Conservation (phyloP, 352 stramenopile genomes). For the Phytopythium vexans region DNA sequence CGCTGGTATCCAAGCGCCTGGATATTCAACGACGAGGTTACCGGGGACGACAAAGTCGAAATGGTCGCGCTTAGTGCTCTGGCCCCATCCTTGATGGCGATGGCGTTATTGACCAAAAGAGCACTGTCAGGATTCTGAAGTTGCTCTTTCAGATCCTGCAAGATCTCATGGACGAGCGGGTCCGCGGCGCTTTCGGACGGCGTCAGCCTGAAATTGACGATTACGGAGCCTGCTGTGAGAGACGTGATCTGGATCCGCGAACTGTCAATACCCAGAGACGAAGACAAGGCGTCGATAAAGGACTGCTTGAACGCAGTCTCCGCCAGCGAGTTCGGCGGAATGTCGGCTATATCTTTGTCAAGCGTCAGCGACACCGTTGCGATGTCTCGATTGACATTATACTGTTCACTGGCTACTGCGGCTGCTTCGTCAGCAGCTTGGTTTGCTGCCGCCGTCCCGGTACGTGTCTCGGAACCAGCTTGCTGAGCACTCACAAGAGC, state of each 20-base stretch:
- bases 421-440: slow-evolving; percentile 19
- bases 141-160: slow-evolving; percentile 41
- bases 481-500: background rate
- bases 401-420: slow-evolving; percentile 22
- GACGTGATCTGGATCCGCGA: slow-evolving; percentile 50
- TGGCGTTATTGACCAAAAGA: slow-evolving; percentile 22
- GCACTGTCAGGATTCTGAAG: slow-evolving; percentile 34
- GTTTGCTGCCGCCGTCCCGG: too few species aligned
- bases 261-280: slow-evolving; percentile 40
- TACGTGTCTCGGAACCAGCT: slow-evolving; percentile 5
- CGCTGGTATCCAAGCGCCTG: slow-evolving; percentile 53
- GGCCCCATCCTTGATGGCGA: slow-evolving; percentile 28
- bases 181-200: slow-evolving; percentile 46
- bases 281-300: slow-evolving; percentile 32
- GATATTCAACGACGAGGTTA: slow-evolving; percentile 22
- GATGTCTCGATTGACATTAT: slow-evolving; percentile 42
- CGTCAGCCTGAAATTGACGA: slow-evolving; percentile 62
- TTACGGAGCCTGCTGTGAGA: slow-evolving; percentile 50
- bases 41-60: slow-evolving; percentile 6
- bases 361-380: slow-evolving; percentile 48
- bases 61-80: slow-evolving; percentile 32
- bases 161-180: slow-evolving; percentile 36
- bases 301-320: slow-evolving; percentile 46
- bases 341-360: slow-evolving; percentile 54
- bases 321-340: slow-evolving; percentile 43